Evolutionary conservation across 2,329 filamentous ascomycete species (phyloP), one percentile per base, ranked within the genome.

Genomic region (Trichophyton rubrum): DNA sequence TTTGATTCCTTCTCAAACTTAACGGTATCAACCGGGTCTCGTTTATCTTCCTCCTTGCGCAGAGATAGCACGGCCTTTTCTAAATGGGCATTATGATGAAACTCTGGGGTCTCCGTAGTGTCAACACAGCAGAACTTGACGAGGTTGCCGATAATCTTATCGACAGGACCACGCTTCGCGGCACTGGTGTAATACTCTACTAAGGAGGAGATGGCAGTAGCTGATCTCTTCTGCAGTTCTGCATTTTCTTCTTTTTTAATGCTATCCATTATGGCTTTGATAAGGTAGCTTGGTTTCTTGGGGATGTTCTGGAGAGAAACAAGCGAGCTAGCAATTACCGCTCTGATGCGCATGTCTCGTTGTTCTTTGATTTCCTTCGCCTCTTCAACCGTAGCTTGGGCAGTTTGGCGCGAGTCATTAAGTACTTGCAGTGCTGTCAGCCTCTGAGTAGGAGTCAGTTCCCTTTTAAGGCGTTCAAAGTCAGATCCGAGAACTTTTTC

Each of bases 41-140:
- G 86, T 51, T 93, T 83, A 69, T 99, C 93, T 74, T 99, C 93
- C 70, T 99, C 93, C 74, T 99, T 99, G 67, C 92, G 89, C 73
- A 99, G 85, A 0, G 93, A 97, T 15, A 99, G 76, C 60, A 99
- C 93, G 13, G 87, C 86, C 64, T 85, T 85, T 53, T 86, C 88
- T 68, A 95, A 86, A 49, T 79, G 73, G 1, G 87, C 88, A 68
- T 97, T 93, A 30, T 88, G 86, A 3, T 86, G 84, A 71, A 97
- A 97, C 69, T 97, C 93, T 0, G 93, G 93, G 0, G 95, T 99
- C 73, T 99, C 95, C 0, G 93, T 92, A 1, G 95, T 95, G 71
- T 99, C 93, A 68, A 96, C 90, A 69, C 93, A 99, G 64, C 90
- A 96, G 74, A 96, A 99, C 70, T 96, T 97, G 75, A 95, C 89